Conservation (phyloP, 345 rosid genomes). For the Lepidium africanum region DNA sequence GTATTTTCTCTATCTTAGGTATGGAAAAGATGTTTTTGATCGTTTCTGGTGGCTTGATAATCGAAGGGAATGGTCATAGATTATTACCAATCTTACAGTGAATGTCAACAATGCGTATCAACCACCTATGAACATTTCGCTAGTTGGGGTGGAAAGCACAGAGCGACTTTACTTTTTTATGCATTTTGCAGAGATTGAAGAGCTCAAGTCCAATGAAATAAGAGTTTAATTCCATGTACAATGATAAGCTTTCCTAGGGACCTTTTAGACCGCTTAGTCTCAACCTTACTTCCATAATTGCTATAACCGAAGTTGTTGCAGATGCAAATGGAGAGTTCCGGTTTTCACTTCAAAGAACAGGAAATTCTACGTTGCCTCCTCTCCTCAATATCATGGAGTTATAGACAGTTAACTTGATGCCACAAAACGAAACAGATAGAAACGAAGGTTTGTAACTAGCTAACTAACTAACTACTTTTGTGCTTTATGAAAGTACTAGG, state of each 20-base stretch:
- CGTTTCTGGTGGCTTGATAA: too few species aligned
- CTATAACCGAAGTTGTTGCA: too few species aligned
- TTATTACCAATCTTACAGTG: not conserved
- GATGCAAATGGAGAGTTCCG: not conserved
- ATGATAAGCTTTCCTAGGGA: not conserved
- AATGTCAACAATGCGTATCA: too few species aligned
- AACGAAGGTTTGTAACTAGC: not conserved
- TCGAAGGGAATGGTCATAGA: not conserved
- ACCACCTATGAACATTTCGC: not conserved
- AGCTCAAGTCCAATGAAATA: constrained; percentile 11
- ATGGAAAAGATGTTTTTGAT: not conserved
- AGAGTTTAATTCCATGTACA: constrained; percentile 16
- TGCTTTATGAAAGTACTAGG: too few species aligned
- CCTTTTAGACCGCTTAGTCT: not conserved
- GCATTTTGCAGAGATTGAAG: constrained; percentile 31
- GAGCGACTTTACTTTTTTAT: constrained; percentile 3
- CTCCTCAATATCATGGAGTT: constrained; percentile 29
- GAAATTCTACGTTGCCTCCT: constrained; percentile 22
- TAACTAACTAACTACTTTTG: not conserved
- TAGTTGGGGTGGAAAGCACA: not conserved
- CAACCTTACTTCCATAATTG: too few species aligned
- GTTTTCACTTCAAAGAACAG: not conserved
- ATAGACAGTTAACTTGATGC: not conserved
- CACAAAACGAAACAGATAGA: constrained; percentile 6
- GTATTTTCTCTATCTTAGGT: not conserved